Percentiles rank a stretch among this genome's conserved stretches.
Evolutionary conservation across 257 asterid species (phyloP).

Genomic region (Solanum boliviense): DNA sequence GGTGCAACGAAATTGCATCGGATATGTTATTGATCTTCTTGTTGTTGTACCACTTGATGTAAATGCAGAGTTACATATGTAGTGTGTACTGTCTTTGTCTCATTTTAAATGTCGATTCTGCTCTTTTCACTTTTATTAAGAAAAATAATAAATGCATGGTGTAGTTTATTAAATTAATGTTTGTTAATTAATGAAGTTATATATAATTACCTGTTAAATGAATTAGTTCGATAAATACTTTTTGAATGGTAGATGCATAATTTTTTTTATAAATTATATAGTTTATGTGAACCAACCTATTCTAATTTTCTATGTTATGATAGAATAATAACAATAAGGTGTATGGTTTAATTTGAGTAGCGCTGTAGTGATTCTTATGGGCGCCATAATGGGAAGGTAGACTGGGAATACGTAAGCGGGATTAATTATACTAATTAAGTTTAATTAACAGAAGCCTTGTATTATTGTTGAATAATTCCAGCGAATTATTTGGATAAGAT

Average conservation of each 20-base stretch:
- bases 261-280: background rate
- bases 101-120: background rate
- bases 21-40: background rate
- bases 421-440: background rate
- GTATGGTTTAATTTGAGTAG: background rate
- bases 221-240: background rate
- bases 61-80: background rate
- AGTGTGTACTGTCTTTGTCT: too few relatives aligned
- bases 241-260: background rate
- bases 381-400: background rate
- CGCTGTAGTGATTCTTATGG: background rate
- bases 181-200: too few relatives aligned
- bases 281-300: background rate
- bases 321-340: background rate
- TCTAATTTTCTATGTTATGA: background rate
- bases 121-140: background rate
- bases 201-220: background rate
- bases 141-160: background rate
- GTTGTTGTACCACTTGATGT: background rate
- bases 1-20: fast-evolving
- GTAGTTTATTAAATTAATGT: background rate
- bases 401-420: background rate
- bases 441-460: background rate
- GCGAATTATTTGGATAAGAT: background rate
- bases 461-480: background rate